Conservation (phyloP, 805 yeast genomes). For the Candida maris region DNA sequence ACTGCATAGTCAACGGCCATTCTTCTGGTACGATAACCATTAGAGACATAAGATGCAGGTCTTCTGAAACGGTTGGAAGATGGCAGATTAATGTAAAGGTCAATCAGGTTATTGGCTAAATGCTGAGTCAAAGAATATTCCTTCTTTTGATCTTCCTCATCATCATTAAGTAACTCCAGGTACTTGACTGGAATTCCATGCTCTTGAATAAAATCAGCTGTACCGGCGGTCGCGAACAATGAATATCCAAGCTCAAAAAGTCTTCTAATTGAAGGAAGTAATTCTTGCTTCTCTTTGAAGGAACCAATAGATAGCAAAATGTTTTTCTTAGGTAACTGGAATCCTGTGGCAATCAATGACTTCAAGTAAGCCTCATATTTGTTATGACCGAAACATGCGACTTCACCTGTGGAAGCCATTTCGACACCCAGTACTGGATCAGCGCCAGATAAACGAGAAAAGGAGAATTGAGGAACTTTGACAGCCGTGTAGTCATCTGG, state of each 20-base stretch:
- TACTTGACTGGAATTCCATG: constrained; percentile 93
- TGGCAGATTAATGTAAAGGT: constrained; percentile 93
- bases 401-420: constrained; percentile 99
- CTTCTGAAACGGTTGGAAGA: constrained; percentile 96
- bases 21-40: constrained; percentile 97
- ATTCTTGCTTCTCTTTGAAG: constrained; percentile 90
- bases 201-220: constrained; percentile 96
- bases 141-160: constrained; percentile 70
- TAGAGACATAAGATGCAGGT: constrained; percentile 96
- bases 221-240: constrained; percentile 97
- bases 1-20: constrained; percentile 99
- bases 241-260: constrained; percentile 81
- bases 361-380: constrained; percentile 97
- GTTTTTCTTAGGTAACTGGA: constrained; percentile 92
- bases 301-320: constrained; percentile 93
- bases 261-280: constrained; percentile 81
- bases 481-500: constrained; percentile 95
- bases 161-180: constrained; percentile 78
- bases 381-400: constrained; percentile 93
- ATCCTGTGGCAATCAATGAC: constrained; percentile 91
- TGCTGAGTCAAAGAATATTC: constrained; percentile 96
- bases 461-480: constrained; percentile 96
- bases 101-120: constrained; percentile 94
- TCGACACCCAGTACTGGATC: constrained; percentile 98
- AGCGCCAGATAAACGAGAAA: constrained; percentile 95